Evolutionary conservation across 345 rosid species (phyloP), one percentile per base, ranked within the genome.

Genomic region (Populus ilicifolia): DNA sequence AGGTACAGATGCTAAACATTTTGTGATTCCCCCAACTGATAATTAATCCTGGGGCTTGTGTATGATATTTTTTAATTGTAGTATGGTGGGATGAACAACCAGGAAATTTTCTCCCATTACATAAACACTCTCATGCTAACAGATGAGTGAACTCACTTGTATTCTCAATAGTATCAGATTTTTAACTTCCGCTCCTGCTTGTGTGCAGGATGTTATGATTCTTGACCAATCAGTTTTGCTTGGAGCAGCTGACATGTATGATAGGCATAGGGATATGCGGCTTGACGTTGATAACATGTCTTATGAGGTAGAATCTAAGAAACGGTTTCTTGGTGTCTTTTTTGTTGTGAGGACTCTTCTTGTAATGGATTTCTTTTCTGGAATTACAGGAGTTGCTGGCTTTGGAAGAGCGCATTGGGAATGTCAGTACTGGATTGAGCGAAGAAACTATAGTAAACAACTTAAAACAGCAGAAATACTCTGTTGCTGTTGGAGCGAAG

Each of bases 241-340:
- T 80, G 96, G 97, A 23, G 79, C 80, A 75, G 90, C 92, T 63
- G 93, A 88, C 80, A 74, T 86, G 46, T 90, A 89, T 64, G 99
- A 95, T 81, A 90, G 89, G 73, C 91, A 95, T 71, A 86, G 99
- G 82, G 97, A 93, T 77, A 93, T 95, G 99, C 91, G 98, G 46
- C 98, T 95, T 29, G 98, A 93, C 78, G 98, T 95, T 71, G 99
- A 95, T 85, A 93, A 92, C 84, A 95, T 95, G 99, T 80, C 99
- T 41, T 95, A 95, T 69, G 99, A 93, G 97, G 99, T 95, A 87
- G 76, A 84, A 65, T 43, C 25, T 12, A 20, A 33, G 41, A 36
- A 20, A 6, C 69, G 38, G 46, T n/a, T 63, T 72, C 63, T 30
- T 23, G 54, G 72, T 20, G 16, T 64, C 41, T 7, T 39, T 69